Percentiles rank a stretch among this genome's conserved stretches.
These are phyloP conservation scores for Rutstroemia sp. DNA, from an alignment of 2,329 filamentous ascomycete genomes.

Conservation along the genomic window DNA sequence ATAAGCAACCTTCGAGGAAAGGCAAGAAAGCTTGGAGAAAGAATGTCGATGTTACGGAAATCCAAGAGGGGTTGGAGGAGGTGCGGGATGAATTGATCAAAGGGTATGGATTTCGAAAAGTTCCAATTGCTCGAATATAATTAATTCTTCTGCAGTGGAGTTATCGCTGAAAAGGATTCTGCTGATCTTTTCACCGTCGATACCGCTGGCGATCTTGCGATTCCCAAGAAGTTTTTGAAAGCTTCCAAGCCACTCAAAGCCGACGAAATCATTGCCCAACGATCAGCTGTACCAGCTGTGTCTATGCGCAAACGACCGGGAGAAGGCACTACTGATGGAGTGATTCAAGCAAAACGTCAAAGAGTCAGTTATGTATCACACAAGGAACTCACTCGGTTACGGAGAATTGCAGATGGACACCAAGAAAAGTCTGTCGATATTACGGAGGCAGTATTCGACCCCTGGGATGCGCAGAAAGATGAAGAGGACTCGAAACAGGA, in stretches of 20 bases:
- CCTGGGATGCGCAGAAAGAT: constrained; percentile 58
- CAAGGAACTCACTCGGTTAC: constrained; percentile 74
- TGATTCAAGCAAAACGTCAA: constrained; percentile 65
- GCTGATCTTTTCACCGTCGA: constrained; percentile 83
- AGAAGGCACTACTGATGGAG: constrained; percentile 63
- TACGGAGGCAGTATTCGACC: constrained; percentile 65
- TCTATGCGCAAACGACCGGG: constrained; percentile 68
- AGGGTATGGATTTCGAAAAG: constrained; percentile 52
- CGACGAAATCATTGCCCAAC: constrained; percentile 82
- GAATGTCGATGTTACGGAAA: constrained; percentile 87
- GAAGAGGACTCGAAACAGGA: constrained; percentile 39
- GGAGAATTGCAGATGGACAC: constrained; percentile 67
- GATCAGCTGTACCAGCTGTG: constrained; percentile 76
- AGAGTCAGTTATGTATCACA: constrained; percentile 74
- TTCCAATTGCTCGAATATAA: background rate
- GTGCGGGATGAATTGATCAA: constrained; percentile 84
- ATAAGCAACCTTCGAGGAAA: constrained; percentile 86
- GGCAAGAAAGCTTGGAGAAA: constrained; percentile 99
- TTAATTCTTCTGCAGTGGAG: constrained; percentile 51
- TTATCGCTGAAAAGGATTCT: constrained; percentile 75
- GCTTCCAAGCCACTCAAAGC: constrained; percentile 73
- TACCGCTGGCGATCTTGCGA: constrained; percentile 58
- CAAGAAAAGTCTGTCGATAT: constrained; percentile 39
- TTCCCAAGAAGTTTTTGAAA: constrained; percentile 59
- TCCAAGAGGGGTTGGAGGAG: constrained; percentile 74